Percentiles rank a stretch among this genome's conserved stretches.
Evolutionary conservation across 352 stramenopile species (phyloP).

Genomic region (Blastocystis sp.): DNA sequence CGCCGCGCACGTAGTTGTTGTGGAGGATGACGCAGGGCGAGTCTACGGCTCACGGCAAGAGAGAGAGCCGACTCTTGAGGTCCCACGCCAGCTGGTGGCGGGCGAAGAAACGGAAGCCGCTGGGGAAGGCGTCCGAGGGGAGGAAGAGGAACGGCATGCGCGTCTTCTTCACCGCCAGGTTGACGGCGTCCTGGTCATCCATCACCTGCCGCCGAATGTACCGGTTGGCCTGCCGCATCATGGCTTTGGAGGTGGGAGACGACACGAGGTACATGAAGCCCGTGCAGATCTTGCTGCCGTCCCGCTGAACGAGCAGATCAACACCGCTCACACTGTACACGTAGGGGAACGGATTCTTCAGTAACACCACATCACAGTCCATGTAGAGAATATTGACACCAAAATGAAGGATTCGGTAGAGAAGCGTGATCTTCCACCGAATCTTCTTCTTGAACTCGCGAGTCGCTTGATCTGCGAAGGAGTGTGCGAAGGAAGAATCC

Average conservation of each 20-base stretch:
- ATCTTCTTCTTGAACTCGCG: constrained; percentile 50
- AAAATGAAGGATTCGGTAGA: background rate
- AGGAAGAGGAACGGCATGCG: constrained; percentile 4
- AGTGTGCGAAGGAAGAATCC: background rate
- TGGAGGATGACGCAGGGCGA: constrained; percentile 13
- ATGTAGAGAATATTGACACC: constrained; percentile 16
- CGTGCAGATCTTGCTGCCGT: constrained; percentile 14
- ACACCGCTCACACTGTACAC: background rate
- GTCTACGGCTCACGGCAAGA: background rate
- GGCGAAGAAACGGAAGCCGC: constrained; percentile 29
- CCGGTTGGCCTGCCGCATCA: background rate
- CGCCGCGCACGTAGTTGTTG: constrained; percentile 48
- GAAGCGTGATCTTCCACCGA: constrained; percentile 31
- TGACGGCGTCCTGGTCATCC: background rate
- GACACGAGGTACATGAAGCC: constrained; percentile 50
- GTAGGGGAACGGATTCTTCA: constrained; percentile 23
- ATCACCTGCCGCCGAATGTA: background rate
- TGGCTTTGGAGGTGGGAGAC: background rate
- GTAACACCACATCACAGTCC: constrained; percentile 53
- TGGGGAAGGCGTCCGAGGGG: constrained; percentile 4
- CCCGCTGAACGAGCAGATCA: constrained; percentile 46
- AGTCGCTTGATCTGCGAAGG: background rate
- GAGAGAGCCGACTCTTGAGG: background rate
- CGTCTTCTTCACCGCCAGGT: background rate
- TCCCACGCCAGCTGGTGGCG: constrained; percentile 42